phyloP scores from a whole-genome alignment of 2,329 filamentous ascomycete genomes.

The Aureobasidium zeae region DNA sequence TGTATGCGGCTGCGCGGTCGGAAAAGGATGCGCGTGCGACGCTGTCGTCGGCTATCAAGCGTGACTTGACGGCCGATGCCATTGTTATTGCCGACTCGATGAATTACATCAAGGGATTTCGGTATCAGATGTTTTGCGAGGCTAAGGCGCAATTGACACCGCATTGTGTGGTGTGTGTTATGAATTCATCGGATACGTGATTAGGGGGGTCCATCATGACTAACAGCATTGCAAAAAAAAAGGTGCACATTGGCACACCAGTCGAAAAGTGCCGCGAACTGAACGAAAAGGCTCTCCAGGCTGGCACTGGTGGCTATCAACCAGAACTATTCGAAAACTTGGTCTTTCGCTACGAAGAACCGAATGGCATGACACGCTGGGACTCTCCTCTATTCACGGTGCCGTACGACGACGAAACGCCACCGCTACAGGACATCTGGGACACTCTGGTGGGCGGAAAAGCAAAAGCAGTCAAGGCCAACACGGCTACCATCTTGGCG shows the following conservation, averaged over 20 bases:
- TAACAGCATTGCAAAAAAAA: slow-evolving; percentile 33
- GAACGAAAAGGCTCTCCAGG: slow-evolving; percentile 45
- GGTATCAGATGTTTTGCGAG: slow-evolving; percentile 79
- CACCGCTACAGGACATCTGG: slow-evolving; percentile 64
- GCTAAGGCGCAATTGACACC: slow-evolving; percentile 69
- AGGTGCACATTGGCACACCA: slow-evolving; percentile 51
- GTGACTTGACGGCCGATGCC: slow-evolving; percentile 60
- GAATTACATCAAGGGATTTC: slow-evolving; percentile 86
- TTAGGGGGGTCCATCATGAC: no score
- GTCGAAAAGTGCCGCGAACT: slow-evolving; percentile 48
- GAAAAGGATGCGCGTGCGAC: slow-evolving; percentile 76
- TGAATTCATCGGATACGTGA: no score
- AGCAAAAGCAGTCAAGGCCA: slow-evolving; percentile 59
- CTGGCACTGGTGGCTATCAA: slow-evolving; percentile 39
- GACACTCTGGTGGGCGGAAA: slow-evolving; percentile 58
- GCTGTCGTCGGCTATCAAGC: slow-evolving; percentile 69
- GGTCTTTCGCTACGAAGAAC: slow-evolving; percentile 75
- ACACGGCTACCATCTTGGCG: slow-evolving; percentile 64
- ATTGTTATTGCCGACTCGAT: slow-evolving; percentile 71
- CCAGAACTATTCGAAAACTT: slow-evolving; percentile 66
- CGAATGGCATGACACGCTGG: slow-evolving; percentile 77
- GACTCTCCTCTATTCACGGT: slow-evolving; percentile 75
- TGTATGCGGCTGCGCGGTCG: slow-evolving; percentile 67
- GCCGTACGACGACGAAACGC: slow-evolving; percentile 62
- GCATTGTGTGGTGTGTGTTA: slow-evolving; percentile 61